Evolutionary conservation across 2,329 filamentous ascomycete genomes (phyloP).

Genomic region (Pseudocercospora fijiensis): DNA sequence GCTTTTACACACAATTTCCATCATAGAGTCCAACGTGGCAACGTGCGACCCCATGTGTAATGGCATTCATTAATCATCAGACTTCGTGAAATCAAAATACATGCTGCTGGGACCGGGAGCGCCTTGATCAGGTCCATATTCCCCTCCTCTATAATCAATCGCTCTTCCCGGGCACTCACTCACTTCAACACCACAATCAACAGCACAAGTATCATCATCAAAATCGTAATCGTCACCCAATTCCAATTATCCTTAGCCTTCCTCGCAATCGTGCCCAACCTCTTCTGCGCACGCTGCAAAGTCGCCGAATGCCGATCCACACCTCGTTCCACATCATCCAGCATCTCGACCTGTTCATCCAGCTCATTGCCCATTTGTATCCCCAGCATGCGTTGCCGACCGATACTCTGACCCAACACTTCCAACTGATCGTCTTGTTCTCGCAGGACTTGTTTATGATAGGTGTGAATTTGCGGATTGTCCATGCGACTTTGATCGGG

Average conservation of each 20-base stretch:
- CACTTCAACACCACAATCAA: slow-evolving; percentile 79
- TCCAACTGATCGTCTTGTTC: slow-evolving; percentile 96
- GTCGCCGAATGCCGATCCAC: slow-evolving; percentile 78
- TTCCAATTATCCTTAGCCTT: slow-evolving; percentile 84
- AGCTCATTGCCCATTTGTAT: slow-evolving; percentile 97
- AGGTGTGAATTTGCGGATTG: slow-evolving; percentile 83
- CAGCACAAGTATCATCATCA: slow-evolving; percentile 80
- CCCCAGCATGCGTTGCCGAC: slow-evolving; percentile 84
- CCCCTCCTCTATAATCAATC: not conserved
- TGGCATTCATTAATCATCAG: not conserved
- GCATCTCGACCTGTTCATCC: slow-evolving; percentile 80
- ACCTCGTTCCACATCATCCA: slow-evolving; percentile 83
- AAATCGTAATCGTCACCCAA: slow-evolving; percentile 72
- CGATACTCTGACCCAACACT: slow-evolving; percentile 77
- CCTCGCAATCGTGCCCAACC: slow-evolving; percentile 69
- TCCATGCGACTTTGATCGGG: slow-evolving; percentile 58
- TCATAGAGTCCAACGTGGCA: too few species aligned
- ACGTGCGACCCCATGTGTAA: too few species aligned
- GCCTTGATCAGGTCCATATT: too few species aligned
- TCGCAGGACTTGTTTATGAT: slow-evolving; percentile 76
- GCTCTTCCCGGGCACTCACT: not conserved
- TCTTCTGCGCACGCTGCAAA: slow-evolving; percentile 70
- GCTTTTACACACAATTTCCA: too few species aligned
- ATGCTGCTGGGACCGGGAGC: not conserved
- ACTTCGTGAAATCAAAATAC: not conserved